These are phyloP conservation scores for Coniochaeta pulveracea DNA, from an alignment of 2,329 filamentous ascomycete species.

Conservation along the genomic window DNA sequence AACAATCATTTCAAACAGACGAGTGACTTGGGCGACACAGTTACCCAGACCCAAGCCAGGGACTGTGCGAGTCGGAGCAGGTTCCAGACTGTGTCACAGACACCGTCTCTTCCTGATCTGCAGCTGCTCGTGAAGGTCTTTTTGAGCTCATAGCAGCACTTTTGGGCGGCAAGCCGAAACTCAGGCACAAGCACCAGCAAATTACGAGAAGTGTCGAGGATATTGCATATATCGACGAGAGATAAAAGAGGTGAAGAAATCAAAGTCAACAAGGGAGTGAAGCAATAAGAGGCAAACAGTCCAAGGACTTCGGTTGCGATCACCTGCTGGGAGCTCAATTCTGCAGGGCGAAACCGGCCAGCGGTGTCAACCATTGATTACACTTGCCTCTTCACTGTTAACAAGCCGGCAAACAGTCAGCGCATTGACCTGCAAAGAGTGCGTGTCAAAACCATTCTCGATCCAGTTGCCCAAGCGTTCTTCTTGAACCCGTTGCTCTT, in stretches of 20 bases:
- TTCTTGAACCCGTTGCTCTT: background rate
- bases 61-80: background rate
- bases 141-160: background rate
- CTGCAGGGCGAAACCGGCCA: too few relatives aligned
- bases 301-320: background rate
- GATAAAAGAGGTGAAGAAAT: background rate
- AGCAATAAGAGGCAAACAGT: background rate
- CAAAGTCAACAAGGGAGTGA: background rate
- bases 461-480: too few relatives aligned
- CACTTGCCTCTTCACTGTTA: too few relatives aligned
- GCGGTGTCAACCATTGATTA: too few relatives aligned
- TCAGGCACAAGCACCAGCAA: background rate
- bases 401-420: too few relatives aligned
- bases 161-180: background rate
- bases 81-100: background rate
- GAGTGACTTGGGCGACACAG: background rate
- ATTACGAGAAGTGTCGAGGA: background rate
- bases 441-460: too few relatives aligned
- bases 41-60: background rate
- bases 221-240: background rate
- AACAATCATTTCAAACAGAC: background rate
- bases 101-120: background rate
- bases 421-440: too few relatives aligned
- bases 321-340: too few relatives aligned
- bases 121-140: slow-evolving; percentile 1